Base-by-base conservation (phyloP, 2,329 filamentous ascomycete species). In the Botrytis hyacinthi region DNA sequence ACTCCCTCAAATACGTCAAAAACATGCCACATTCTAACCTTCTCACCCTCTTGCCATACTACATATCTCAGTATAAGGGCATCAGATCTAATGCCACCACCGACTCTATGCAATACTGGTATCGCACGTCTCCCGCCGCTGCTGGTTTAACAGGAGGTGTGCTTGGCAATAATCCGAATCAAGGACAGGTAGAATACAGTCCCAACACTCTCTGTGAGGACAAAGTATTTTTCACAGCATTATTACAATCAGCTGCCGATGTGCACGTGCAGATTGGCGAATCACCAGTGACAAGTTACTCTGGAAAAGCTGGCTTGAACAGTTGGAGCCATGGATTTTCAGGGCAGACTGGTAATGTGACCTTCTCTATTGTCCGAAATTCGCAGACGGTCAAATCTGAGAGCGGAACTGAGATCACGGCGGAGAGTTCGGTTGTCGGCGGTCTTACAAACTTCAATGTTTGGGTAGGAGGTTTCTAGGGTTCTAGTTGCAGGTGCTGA, bases 11-110 rank as follows among this genome's bases (percentile, higher is more conserved):
- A 75, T 89, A 88, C 76, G 86, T 85, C 62, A 74, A 83, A 35
- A 81, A 82, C 73, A 83, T 85, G 79, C 83, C 84, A 7, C 87
- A 89, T 78, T 84, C 86, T 46, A 84, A 81, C 51, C 88, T 86
- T 84, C 84, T 84, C 40, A 79, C 80, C 35, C 77, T 86, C 37
- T 81, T 88, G 2, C 86, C 87, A 3, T 86, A 84, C 78, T 84
- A 85, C 77, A 86, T 88, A 76, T 80, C 83, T 46, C 80, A 81
- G 44, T 89, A 86, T 81, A 88, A 88, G 79, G 83, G 80, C 44
- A 82, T 80, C 22, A 71, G 75, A 29, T 77, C 80, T 48, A 74
- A 78, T 26, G 78, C 82, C 61, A 77, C 76, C 32, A 57, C 72
- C 22, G 80, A 84, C 74, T 80, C 80, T 35, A 79, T 85, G 69